Conservation (phyloP, 2,329 filamentous ascomycete species). For the Nemania diffusa region DNA sequence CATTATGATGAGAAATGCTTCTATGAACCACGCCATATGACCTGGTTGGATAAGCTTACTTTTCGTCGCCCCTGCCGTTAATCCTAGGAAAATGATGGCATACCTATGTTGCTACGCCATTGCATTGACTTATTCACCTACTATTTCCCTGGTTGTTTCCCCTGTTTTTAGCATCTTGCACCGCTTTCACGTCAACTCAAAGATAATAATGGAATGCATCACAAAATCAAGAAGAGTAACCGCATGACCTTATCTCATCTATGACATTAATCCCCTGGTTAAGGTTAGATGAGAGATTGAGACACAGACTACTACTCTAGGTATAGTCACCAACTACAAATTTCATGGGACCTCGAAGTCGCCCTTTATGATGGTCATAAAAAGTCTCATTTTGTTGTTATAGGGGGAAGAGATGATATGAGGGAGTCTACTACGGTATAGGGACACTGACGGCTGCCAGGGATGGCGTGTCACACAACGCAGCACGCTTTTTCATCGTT, state of each 20-base stretch:
- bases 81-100: conserved; percentile 17
- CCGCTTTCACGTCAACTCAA: neutral
- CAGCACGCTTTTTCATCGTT: neutral
- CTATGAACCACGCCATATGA: conserved; percentile 18
- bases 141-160: neutral
- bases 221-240: neutral
- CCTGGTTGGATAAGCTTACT: conserved; percentile 43
- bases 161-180: no score
- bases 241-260: no score
- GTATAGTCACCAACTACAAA: no score
- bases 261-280: no score
- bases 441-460: neutral
- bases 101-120: neutral
- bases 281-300: no score
- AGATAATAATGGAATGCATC: neutral
- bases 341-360: neutral
- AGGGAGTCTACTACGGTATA: neutral
- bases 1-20: conserved; percentile 38
- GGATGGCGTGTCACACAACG: neutral
- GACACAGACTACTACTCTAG: no score
- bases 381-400: neutral
- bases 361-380: neutral
- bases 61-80: conserved; percentile 46
- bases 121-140: neutral
- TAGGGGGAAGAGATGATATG: neutral